phyloP scores from a whole-genome alignment of 805 yeast genomes.

The Starmera amethionina region DNA sequence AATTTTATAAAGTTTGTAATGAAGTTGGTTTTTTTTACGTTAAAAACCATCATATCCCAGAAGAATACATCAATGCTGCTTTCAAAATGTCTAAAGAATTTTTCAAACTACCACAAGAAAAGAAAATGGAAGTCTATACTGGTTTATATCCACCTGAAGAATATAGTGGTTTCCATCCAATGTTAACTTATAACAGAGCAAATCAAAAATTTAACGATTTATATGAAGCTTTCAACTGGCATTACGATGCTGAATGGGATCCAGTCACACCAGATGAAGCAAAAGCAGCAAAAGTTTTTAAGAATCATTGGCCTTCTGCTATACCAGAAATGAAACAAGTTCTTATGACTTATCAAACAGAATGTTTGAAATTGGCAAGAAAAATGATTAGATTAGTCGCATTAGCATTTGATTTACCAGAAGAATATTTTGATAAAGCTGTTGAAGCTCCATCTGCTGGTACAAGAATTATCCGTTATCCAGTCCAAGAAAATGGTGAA shows the following conservation, averaged over 20 bases:
- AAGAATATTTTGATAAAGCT: slow-evolving; percentile 16
- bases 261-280: slow-evolving; percentile 9
- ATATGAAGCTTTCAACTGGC: slow-evolving; percentile 25
- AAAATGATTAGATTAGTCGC: slow-evolving; percentile 19
- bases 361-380: slow-evolving; percentile 16
- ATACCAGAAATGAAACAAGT: slow-evolving; percentile 15
- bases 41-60: slow-evolving; percentile 20
- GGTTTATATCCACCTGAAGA: slow-evolving; percentile 13
- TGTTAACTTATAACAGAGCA: slow-evolving; percentile 12
- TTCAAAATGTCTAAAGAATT: slow-evolving; percentile 17
- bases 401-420: slow-evolving; percentile 20
- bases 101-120: slow-evolving; percentile 16
- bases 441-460: slow-evolving; percentile 20
- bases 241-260: slow-evolving; percentile 17
- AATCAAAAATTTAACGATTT: slow-evolving; percentile 17
- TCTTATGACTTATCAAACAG: slow-evolving; percentile 14
- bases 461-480: slow-evolving; percentile 25
- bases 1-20: slow-evolving; percentile 13
- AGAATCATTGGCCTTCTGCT: slow-evolving; percentile 20
- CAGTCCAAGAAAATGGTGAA: slow-evolving; percentile 18
- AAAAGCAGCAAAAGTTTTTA: slow-evolving; percentile 14
- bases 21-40: slow-evolving; percentile 23
- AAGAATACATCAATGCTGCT: slow-evolving; percentile 12
- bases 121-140: slow-evolving; percentile 19
- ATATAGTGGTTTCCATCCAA: slow-evolving; percentile 16